phyloP scores from a whole-genome alignment of 1,139 yeast genomes.

The Sugiyamaella pinicola region DNA sequence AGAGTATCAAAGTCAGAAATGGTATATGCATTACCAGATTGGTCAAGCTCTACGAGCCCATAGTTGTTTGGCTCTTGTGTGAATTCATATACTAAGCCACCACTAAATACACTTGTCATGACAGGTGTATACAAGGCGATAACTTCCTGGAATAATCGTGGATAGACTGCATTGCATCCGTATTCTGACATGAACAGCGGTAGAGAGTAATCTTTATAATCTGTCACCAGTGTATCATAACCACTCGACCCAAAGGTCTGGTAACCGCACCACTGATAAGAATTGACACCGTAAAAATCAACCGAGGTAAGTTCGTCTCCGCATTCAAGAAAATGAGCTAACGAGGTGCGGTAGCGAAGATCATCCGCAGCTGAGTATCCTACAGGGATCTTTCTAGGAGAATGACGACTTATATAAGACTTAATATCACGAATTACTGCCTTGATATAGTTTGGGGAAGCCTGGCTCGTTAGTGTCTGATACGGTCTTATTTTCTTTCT shows the following conservation, averaged over 20 bases:
- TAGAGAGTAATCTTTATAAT: conserved; percentile 60
- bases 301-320: conserved; percentile 62
- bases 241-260: conserved; percentile 70
- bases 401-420: conserved; percentile 58
- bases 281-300: conserved; percentile 93
- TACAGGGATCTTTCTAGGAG: conserved; percentile 75
- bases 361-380: conserved; percentile 98
- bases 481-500: background rate
- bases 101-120: conserved; percentile 63
- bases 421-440: conserved; percentile 83
- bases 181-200: conserved; percentile 91
- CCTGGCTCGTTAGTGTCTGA: conserved; percentile 23
- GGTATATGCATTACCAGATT: conserved; percentile 54
- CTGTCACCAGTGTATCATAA: conserved; percentile 61
- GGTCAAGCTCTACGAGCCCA: conserved; percentile 71
- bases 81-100: conserved; percentile 91
- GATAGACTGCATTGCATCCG: conserved; percentile 86
- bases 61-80: conserved; percentile 87
- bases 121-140: conserved; percentile 47
- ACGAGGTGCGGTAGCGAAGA: conserved; percentile 66
- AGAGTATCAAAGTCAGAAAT: conserved; percentile 41
- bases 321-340: conserved; percentile 83
- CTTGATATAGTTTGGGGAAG: conserved; percentile 64
- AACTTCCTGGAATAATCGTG: conserved; percentile 82
- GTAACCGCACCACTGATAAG: conserved; percentile 92